Base-by-base conservation (phyloP, 2,329 filamentous ascomycete species). In the Colletotrichum lupini region DNA sequence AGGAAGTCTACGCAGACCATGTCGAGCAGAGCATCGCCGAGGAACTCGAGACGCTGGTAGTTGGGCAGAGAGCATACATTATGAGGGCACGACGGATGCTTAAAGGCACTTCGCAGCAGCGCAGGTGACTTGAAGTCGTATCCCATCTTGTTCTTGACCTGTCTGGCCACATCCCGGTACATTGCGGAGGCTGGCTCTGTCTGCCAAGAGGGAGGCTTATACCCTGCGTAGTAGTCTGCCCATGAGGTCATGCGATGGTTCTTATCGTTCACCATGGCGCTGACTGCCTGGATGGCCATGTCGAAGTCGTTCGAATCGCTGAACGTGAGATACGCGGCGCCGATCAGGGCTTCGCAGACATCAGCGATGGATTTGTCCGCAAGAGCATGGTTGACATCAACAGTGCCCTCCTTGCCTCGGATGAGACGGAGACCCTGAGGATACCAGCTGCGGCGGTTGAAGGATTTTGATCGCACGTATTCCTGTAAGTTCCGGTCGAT, bases 321-420 rank as follows among this genome's bases (percentile, higher is more conserved):
- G 4, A 82, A 82, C 0, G 86, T 88, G 52, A 93, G 82, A 64
- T 92, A 91, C 0, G 95, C 93, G 2, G 96, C 97, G 6, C 96
- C 97, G 60, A 99, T 98, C 69, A 98, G 84, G 0, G 97, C 96
- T 80, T 98, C 97, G 74, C 94, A 98, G 0, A 98, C 95, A 81
- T 98, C 97, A 4, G 97, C 96, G 78, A 98, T 92, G 1, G 93
- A 93, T 85, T 99, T 99, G 82, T 98, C 94, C 0, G 92, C 92
- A 2, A 99, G 88, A 0, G 84, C 85, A 79, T 98, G 95, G 11
- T 83, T 87, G 6, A 85, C 81, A 30, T 83, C 85, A 12, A 85
- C 81, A 66, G 84, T 86, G 73, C 87, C 89, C 57, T 85, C 83
- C 85, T 96, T 97, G 35, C 96, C 96, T 72, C 89, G 89, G 6